These are phyloP conservation scores for Serendipita vermifera DNA, from an alignment of 768 basidiomycete genomes.

Conservation along the genomic window DNA sequence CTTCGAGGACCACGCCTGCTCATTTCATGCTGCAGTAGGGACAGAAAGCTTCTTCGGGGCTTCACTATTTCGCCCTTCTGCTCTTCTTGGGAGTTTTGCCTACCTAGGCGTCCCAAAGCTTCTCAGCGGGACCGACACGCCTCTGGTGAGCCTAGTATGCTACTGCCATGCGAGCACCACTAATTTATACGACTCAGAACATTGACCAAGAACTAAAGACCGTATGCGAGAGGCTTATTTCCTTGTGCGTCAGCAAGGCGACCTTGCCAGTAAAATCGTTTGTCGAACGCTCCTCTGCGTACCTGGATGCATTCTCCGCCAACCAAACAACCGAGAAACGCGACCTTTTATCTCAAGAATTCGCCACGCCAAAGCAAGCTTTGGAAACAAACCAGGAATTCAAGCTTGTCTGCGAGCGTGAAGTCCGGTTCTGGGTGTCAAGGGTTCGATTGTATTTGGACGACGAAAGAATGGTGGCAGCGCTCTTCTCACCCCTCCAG, in stretches of 20 bases:
- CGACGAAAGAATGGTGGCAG: conserved; percentile 61
- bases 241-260: conserved; percentile 41
- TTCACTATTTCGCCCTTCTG: conserved; percentile 37
- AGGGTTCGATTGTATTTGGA: conserved; percentile 67
- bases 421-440: conserved; percentile 40
- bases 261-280: conserved; percentile 51
- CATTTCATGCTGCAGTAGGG: conserved; percentile 25
- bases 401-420: conserved; percentile 38
- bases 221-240: conserved; percentile 76
- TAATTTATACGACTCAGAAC: conserved; percentile 36
- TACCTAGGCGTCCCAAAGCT: conserved; percentile 5
- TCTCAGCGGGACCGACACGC: conserved; percentile 9
- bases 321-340: conserved; percentile 21
- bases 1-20: not conserved
- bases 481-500: conserved; percentile 64
- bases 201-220: conserved; percentile 77
- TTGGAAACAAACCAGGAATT: conserved; percentile 43
- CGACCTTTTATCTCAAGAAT: conserved; percentile 25
- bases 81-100: conserved; percentile 38
- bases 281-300: conserved; percentile 38
- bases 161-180: not conserved
- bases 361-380: conserved; percentile 40
- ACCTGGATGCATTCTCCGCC: conserved; percentile 20
- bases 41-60: conserved; percentile 49
- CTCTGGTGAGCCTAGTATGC: conserved; percentile 5